A percentile compares a stretch with the other conserved stretches of the same genome.
phyloP scores from a whole-genome alignment of 2,329 filamentous ascomycete genomes.

The Fusarium oxysporum region DNA sequence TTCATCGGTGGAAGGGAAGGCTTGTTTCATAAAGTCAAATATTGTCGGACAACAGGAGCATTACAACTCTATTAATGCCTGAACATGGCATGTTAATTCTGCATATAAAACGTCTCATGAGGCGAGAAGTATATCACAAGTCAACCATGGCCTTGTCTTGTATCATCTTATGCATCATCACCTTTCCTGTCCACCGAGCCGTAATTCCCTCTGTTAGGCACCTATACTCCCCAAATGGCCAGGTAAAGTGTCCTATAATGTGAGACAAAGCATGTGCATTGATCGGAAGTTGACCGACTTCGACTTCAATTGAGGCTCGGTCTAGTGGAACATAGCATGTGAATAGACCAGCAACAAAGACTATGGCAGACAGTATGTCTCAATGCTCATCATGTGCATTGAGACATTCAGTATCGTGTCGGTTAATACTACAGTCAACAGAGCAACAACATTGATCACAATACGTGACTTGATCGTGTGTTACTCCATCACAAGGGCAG shows the following conservation, averaged over 20 bases:
- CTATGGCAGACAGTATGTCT: background rate
- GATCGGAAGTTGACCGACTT: conserved; percentile 27
- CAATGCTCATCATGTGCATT: background rate
- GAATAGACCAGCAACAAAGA: background rate
- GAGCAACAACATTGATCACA: no score
- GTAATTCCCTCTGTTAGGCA: background rate
- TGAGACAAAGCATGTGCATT: background rate
- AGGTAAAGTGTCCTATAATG: background rate
- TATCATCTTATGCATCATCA: background rate
- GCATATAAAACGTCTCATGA: background rate
- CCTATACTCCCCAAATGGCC: background rate
- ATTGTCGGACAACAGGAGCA: conserved; percentile 17
- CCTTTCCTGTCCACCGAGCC: conserved; percentile 6
- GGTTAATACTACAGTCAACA: background rate
- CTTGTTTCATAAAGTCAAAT: background rate
- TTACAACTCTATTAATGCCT: background rate
- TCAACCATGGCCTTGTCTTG: conserved; percentile 10
- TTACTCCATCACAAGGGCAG: background rate
- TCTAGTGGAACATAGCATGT: conserved; percentile 11
- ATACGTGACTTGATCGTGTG: background rate
- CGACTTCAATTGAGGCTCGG: conserved; percentile 8
- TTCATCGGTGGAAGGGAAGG: conserved; percentile 19
- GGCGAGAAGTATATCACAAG: background rate
- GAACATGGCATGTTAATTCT: background rate
- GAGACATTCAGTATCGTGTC: no score